Evolutionary conservation across 1,284 basidiomycete species (phyloP).

Genomic region (Papiliotrema nemorosa): DNA sequence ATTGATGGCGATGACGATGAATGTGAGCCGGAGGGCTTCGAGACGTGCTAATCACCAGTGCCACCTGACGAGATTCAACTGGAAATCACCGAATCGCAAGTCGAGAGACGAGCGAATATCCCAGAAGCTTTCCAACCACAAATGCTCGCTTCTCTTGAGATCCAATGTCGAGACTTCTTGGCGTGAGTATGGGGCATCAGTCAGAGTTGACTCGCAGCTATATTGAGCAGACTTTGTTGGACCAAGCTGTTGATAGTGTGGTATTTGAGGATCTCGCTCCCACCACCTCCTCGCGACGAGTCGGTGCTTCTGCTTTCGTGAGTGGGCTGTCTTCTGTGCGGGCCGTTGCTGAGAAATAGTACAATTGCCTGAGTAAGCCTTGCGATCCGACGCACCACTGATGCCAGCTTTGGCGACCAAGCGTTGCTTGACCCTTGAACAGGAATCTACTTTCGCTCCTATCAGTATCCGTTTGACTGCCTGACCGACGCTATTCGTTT

Average conservation of each 20-base stretch:
- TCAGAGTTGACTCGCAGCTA: conserved; percentile 10
- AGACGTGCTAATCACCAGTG: conserved; percentile 3
- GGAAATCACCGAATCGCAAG: conserved; percentile 6
- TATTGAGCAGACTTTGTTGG: conserved; percentile 23
- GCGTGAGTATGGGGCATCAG: conserved; percentile 17
- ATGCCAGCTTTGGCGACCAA: conserved; percentile 39
- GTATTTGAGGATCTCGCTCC: conserved; percentile 24
- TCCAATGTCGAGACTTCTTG: conserved; percentile 38
- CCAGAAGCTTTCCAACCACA: conserved; percentile 30
- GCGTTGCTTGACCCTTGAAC: conserved; percentile 26
- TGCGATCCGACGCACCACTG: background rate
- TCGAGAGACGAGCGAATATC: conserved; percentile 8
- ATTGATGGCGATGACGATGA: conserved; percentile 17
- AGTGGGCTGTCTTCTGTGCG: too few species aligned
- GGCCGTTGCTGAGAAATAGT: conserved; percentile 15
- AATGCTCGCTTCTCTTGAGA: conserved; percentile 35
- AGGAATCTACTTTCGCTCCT: conserved; percentile 22
- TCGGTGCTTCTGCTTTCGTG: conserved; percentile 38
- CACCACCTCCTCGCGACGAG: conserved; percentile 12
- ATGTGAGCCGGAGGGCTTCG: background rate
- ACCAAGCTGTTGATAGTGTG: conserved; percentile 8
- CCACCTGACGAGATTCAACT: conserved; percentile 7
- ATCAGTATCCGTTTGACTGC: conserved; percentile 27
- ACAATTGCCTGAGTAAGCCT: conserved; percentile 40
- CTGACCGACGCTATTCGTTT: background rate